phyloP scores from a whole-genome alignment of 2,329 filamentous ascomycete genomes.

The Trichoderma brevicompactum region DNA sequence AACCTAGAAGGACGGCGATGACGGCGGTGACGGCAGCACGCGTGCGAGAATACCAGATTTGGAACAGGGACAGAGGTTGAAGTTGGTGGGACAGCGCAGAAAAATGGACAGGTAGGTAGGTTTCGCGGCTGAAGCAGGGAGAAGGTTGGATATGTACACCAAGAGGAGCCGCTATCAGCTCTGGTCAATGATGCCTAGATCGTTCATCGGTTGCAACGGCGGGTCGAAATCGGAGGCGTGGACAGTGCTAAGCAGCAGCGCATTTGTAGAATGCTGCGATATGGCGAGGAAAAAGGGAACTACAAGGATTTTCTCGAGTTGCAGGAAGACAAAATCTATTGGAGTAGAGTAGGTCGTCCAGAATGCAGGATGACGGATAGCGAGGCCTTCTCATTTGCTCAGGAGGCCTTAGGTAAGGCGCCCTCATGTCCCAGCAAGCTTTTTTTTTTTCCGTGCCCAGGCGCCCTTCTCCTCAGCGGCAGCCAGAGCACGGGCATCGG shows the following conservation, averaged over 20 bases:
- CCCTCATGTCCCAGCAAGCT: neutral
- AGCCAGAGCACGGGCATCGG: conserved; percentile 11
- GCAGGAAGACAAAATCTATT: conserved; percentile 22
- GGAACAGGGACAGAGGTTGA: neutral
- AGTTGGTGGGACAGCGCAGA: conserved; percentile 21
- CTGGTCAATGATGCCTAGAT: conserved; percentile 21
- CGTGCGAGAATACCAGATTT: conserved; percentile 1
- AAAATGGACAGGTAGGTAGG: conserved; percentile 12
- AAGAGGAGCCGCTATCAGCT: conserved; percentile 28
- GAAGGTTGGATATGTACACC: conserved; percentile 9
- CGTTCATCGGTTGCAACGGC: conserved; percentile 26
- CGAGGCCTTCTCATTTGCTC: conserved; percentile 20
- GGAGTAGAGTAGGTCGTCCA: conserved; percentile 23
- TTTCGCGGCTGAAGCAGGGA: conserved; percentile 11
- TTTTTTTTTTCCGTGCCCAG: neutral
- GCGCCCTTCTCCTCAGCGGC: neutral
- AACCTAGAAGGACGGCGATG: neutral
- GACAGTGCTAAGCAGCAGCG: conserved; percentile 21
- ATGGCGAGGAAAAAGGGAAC: conserved; percentile 14
- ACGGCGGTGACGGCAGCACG: neutral
- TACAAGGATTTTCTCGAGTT: conserved; percentile 10
- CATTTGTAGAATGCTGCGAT: conserved; percentile 27
- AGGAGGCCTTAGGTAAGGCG: conserved; percentile 25
- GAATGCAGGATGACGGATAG: conserved; percentile 29
- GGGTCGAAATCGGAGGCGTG: conserved; percentile 10